Evolutionary conservation across 495 filamentous ascomycete genomes (phyloP), one percentile per base, ranked within the genome.

Genomic region (Geoglossum glabrum): DNA sequence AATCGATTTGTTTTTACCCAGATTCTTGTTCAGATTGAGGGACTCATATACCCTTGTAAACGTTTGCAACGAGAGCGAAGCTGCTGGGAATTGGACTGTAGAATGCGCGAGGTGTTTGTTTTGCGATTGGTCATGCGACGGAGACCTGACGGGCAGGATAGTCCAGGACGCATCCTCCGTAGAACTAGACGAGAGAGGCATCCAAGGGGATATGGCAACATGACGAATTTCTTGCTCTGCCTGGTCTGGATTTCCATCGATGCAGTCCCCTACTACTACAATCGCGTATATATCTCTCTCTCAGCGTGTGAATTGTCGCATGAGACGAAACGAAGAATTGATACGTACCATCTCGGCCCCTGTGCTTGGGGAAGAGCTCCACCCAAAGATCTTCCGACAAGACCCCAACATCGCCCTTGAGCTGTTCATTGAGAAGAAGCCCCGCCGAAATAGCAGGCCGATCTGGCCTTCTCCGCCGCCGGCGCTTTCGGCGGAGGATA

Each of bases 401-500:
- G 47, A 92, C 79, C 50, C 87, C 92, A 31, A 88, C 78, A 61
- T 93, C 87, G n/a, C 85, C 87, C 70, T 83, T 87, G 62, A 94
- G 73, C 69, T 89, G 83, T 64, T 85, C 82, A 64, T 94, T 87
- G 34, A 90, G 74, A 28, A 76, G 66, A n/a, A 97, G 66, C 30
- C 75, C 74, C 11, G 80, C 81, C 38, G 79, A 74, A 11, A 81
- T 72, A 15, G 83, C 74, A 23, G 73, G 70, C 60, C 72, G 75
- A 55, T 82, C 69, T 21, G 59, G 59, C 21, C 69, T 76, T 62
- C 77, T 71, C 63, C 82, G 72, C 60, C 77, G 49, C 58, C 49
- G 49, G 10, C 77, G 70, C 61, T 69, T 70, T 47, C 70, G 67
- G 55, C 63, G 71, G 54, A 60, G 52, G 27, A 40, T 31, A 17